Percentiles rank a stretch among this genome's conserved stretches.
Conservation (phyloP, 208 protist species). For the Trypanosoma platydactyli region DNA sequence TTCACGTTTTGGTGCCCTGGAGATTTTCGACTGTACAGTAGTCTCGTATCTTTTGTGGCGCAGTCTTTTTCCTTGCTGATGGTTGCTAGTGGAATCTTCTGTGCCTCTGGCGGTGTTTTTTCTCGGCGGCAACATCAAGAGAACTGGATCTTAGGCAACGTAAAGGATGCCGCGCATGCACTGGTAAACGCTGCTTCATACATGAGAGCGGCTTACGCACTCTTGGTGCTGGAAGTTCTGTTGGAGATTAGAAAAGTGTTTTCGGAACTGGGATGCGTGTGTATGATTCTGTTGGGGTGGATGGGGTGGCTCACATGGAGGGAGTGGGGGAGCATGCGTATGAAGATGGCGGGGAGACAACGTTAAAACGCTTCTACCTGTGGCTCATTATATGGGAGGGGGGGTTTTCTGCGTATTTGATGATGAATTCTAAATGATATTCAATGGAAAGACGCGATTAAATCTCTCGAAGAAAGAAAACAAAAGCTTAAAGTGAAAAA, state of each 20-base stretch:
- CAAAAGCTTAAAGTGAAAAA: no score
- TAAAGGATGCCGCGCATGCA: conserved; percentile 6
- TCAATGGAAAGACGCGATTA: no score
- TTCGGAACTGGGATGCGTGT: conserved; percentile 5
- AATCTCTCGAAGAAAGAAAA: no score
- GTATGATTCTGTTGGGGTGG: conserved; percentile 12
- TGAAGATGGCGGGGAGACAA: background rate
- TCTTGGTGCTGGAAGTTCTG: conserved; percentile 18
- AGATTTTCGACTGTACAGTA: background rate
- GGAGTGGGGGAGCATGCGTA: background rate
- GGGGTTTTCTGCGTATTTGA: no score
- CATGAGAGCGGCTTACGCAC: background rate
- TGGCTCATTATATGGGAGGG: background rate
- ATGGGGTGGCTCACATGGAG: conserved; percentile 16
- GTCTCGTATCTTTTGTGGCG: conserved; percentile 7
- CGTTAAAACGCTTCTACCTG: no score
- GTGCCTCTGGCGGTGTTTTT: conserved; percentile 15
- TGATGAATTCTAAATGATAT: no score
- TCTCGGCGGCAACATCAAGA: conserved; percentile 10
- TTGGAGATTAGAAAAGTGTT: conserved; percentile 9
- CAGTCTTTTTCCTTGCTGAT: conserved; percentile 17
- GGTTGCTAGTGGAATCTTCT: conserved; percentile 16
- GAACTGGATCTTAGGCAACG: conserved; percentile 16
- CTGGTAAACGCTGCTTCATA: background rate
- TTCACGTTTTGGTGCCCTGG: conserved; percentile 16